Evolutionary conservation across 768 basidiomycete genomes (phyloP).

Genomic region (Phylloporus arenicola): DNA sequence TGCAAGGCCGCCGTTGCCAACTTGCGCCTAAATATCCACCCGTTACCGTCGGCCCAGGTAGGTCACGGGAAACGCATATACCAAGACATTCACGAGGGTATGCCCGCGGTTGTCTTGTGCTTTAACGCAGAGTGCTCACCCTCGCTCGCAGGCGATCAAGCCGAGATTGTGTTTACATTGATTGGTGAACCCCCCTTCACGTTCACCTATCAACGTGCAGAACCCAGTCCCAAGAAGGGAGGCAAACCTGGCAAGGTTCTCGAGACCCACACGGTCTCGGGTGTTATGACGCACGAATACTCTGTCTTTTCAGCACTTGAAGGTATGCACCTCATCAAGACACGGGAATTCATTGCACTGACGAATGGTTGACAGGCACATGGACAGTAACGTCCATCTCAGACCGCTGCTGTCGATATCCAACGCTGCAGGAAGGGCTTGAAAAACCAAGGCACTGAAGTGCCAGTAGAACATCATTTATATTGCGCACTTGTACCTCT

Average conservation of each 20-base stretch:
- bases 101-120: background rate
- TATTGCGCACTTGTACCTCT: constrained; percentile 26
- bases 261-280: constrained; percentile 87
- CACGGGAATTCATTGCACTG: background rate
- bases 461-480: constrained; percentile 7
- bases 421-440: constrained; percentile 52
- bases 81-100: constrained; percentile 89
- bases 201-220: constrained; percentile 88
- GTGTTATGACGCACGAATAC: constrained; percentile 68
- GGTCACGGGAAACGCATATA: constrained; percentile 75
- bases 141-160: constrained; percentile 66
- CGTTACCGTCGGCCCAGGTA: constrained; percentile 84
- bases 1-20: constrained; percentile 81
- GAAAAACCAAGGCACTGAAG: constrained; percentile 32
- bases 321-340: constrained; percentile 46
- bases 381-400: constrained; percentile 92
- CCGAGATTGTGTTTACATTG: constrained; percentile 87
- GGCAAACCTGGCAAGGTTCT: constrained; percentile 72
- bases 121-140: background rate
- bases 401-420: constrained; percentile 87
- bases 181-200: constrained; percentile 93
- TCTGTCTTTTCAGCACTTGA: constrained; percentile 90
- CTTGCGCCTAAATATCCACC: constrained; percentile 66
- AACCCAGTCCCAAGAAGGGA: constrained; percentile 62
- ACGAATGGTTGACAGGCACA: constrained; percentile 49